These are phyloP conservation scores for Naganishia vaughanmartiniae DNA, from an alignment of 768 basidiomycete species.

Conservation along the genomic window DNA sequence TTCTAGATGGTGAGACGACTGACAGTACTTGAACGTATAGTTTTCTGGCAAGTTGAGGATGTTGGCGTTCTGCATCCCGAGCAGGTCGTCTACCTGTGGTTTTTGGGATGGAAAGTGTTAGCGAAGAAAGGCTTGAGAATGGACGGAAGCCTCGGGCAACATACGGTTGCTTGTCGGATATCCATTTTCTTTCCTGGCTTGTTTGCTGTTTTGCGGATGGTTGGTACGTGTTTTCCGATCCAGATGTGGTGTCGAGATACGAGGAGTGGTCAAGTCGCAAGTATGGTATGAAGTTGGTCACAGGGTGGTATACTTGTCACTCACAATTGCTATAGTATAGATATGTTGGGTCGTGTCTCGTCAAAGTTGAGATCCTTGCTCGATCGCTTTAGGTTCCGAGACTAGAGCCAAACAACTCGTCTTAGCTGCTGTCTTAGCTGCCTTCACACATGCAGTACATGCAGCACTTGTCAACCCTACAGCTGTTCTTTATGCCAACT, in stretches of 20 bases:
- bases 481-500: no score
- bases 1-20: conserved; percentile 46
- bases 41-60: conserved; percentile 90
- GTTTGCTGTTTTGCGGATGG: not conserved
- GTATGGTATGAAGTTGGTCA: no score
- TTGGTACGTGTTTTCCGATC: not conserved
- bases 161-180: conserved; percentile 54
- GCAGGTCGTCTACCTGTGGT: conserved; percentile 73
- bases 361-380: not conserved
- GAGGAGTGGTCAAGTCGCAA: no score
- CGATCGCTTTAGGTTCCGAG: conserved; percentile 5
- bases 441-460: no score
- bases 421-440: no score
- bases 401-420: not conserved
- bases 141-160: conserved; percentile 9
- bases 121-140: not conserved
- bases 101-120: not conserved
- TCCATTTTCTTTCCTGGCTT: conserved; percentile 48
- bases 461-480: no score
- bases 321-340: no score
- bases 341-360: no score
- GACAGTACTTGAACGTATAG: conserved; percentile 65
- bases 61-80: conserved; percentile 92
- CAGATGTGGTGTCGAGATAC: not conserved
- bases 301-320: no score